Evolutionary conservation across 1,284 basidiomycete genomes (phyloP).

Genomic region (Chondrostereum purpureum): DNA sequence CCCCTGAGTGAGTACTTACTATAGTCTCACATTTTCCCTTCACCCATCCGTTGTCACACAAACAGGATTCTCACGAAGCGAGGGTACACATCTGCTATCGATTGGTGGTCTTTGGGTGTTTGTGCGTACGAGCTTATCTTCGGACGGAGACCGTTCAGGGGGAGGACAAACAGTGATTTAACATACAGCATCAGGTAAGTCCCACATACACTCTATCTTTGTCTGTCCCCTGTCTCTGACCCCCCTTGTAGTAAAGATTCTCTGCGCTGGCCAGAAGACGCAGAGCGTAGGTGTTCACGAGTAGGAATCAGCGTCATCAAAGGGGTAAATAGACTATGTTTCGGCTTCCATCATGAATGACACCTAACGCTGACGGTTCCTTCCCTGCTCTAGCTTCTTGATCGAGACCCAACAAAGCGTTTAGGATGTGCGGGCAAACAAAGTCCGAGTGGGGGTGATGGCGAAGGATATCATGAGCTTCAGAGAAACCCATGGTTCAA

Average conservation of each 20-base stretch:
- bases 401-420: conserved; percentile 77
- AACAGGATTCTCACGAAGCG: conserved; percentile 69
- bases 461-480: conserved; percentile 75
- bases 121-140: conserved; percentile 90
- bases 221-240: background rate
- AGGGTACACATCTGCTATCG: conserved; percentile 86
- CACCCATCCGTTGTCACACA: conserved; percentile 1
- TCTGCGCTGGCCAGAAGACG: conserved; percentile 73
- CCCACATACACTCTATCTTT: background rate
- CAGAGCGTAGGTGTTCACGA: conserved; percentile 62
- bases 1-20: conserved; percentile 60
- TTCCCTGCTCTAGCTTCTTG: conserved; percentile 59
- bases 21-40: background rate
- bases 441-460: conserved; percentile 27
- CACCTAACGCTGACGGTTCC: background rate
- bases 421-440: conserved; percentile 68
- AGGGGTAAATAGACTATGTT: conserved; percentile 47
- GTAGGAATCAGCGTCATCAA: conserved; percentile 61
- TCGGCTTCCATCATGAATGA: background rate
- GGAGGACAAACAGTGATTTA: conserved; percentile 84
- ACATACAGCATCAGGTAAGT: conserved; percentile 69
- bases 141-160: conserved; percentile 86
- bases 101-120: conserved; percentile 96
- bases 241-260: conserved; percentile 53
- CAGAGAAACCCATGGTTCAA: conserved; percentile 85